A percentile compares a stretch with the other conserved stretches of the same genome.
Conservation (phyloP, 2,329 filamentous ascomycete species). For the Calonectria ilicicola region DNA sequence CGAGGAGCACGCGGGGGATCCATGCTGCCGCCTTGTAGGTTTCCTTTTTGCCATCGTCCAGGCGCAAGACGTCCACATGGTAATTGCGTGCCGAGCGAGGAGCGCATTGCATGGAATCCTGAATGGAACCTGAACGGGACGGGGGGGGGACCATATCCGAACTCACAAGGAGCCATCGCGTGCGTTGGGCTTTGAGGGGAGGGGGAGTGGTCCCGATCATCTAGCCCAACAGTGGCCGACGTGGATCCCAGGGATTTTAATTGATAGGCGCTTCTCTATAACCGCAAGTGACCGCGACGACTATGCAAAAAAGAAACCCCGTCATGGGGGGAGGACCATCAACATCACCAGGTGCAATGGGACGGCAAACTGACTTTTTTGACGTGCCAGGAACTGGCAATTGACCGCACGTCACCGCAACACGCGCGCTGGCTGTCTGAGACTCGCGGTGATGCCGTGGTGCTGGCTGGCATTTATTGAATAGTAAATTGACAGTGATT, state of each 20-base stretch:
- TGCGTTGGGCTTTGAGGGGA: not conserved
- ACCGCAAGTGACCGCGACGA: not conserved
- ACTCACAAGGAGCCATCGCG: constrained; percentile 1
- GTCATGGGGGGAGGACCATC: not conserved
- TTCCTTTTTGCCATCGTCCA: not conserved
- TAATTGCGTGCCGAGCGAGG: not conserved
- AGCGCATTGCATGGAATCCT: not conserved
- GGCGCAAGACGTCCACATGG: not conserved
- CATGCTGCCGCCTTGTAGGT: not conserved
- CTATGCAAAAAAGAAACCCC: not conserved
- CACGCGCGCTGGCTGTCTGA: not conserved
- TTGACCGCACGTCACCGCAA: not conserved
- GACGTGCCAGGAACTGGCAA: not conserved
- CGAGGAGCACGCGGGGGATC: constrained; percentile 8
- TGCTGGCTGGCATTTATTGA: constrained; percentile 11
- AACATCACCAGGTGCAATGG: not conserved
- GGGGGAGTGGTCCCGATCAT: not conserved
- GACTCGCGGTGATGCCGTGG: constrained; percentile 3
- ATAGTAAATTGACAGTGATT: not conserved
- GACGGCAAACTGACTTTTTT: not conserved
- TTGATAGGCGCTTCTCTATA: not conserved
- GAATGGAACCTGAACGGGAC: not conserved
- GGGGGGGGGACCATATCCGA: not conserved
- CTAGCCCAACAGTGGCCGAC: not conserved
- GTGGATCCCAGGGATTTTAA: constrained; percentile 7